Conservation (phyloP, 805 yeast species). For the Candida maesae region DNA sequence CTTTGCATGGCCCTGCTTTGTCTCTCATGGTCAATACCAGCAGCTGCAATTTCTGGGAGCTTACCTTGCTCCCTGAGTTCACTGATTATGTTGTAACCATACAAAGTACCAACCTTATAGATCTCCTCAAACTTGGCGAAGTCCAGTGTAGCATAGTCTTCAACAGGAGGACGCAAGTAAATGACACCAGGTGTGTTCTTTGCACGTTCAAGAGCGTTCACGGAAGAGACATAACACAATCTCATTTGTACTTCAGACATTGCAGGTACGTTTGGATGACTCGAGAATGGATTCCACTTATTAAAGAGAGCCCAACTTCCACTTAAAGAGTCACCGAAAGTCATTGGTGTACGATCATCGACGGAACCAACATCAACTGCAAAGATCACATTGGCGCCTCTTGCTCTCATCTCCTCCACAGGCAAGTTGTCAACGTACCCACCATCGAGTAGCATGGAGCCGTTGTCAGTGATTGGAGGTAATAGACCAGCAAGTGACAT, state of each 20-base stretch:
- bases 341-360: constrained; percentile 87
- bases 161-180: constrained; percentile 92
- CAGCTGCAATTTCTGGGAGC: constrained; percentile 63
- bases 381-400: constrained; percentile 82
- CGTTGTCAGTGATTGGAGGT: constrained; percentile 86
- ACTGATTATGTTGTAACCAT: constrained; percentile 57
- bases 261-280: constrained; percentile 83
- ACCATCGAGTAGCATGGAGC: constrained; percentile 92
- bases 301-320: constrained; percentile 90
- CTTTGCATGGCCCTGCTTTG: constrained; percentile 37
- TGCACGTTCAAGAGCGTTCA: constrained; percentile 85
- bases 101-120: constrained; percentile 71
- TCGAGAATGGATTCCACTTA: constrained; percentile 86
- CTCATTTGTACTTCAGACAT: constrained; percentile 94
- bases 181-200: constrained; percentile 80
- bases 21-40: constrained; percentile 30
- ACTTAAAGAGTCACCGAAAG: constrained; percentile 87
- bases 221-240: constrained; percentile 92
- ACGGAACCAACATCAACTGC: constrained; percentile 97
- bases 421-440: constrained; percentile 95
- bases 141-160: constrained; percentile 85
- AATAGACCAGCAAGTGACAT: constrained; percentile 94
- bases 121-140: constrained; percentile 91
- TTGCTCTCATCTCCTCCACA: constrained; percentile 83
- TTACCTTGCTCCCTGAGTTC: constrained; percentile 48